Evolutionary conservation across 2,329 filamentous ascomycete genomes (phyloP), one percentile per base, ranked within the genome.

Genomic region (Alternaria alternata): DNA sequence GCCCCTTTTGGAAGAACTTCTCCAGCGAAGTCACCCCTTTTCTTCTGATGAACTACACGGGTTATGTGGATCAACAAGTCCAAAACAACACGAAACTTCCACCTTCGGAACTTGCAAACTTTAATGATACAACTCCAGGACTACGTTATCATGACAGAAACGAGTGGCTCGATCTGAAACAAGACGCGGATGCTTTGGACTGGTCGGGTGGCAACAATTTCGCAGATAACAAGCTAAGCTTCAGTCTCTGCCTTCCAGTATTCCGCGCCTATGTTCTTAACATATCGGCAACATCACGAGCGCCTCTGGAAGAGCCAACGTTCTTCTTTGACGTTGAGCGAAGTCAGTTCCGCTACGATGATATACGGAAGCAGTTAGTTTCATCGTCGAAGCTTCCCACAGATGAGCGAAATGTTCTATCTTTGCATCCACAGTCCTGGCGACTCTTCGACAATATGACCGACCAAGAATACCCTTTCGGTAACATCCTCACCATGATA

Each of bases 11-110:
- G 24, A 26, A 26, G 24, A 26, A 26, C 34, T 16, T 38, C 0
- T 7, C n/a, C 3, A 18, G 24, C 7, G 0, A 0, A 26, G 0
- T 2, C 24, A 8, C 7, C 0, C 16, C 16, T 0, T 38, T 38
- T 4, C 34, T 38, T 0, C 3, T 38, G 1, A 38, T 38, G 0
- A 38, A 38, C 16, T 38, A 38, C 3, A 38, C 34, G 0, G 34
- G 34, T 0, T 38, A n/a, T 18, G 34, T 8, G 0, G 5, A 38
- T 38, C 34, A 38, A 38, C 16, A n/a, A n/a, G 34, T n/a, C 5
- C 16, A 38, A 0, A n/a, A 38, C 34, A n/a, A 8, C 2, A 9
- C 16, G 8, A n/a, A 38, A 6, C 3, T 8, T 8, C 34, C 16
- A 0, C 34, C 34, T 0, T n/a, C 0, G 1, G 1, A 38, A 38